phyloP scores from a whole-genome alignment of 441 rosid genomes.

The Dalechampia spathulata region DNA sequence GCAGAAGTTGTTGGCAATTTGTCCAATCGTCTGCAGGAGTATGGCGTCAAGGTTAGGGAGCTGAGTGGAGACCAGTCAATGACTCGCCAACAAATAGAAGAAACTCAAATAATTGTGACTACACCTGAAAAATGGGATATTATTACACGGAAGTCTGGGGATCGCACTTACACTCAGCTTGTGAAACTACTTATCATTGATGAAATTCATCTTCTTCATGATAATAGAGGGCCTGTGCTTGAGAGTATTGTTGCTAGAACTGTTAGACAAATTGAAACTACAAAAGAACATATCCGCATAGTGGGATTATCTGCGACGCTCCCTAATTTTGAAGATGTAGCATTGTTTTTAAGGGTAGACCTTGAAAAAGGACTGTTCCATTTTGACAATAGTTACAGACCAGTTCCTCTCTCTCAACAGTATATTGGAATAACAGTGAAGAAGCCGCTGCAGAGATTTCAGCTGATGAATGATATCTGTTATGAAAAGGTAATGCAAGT shows the following conservation, averaged over 20 bases:
- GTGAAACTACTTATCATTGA: slow-evolving; percentile 87
- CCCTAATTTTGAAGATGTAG: slow-evolving; percentile 92
- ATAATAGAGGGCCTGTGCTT: slow-evolving; percentile 93
- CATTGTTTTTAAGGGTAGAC: slow-evolving; percentile 73
- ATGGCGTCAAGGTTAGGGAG: slow-evolving; percentile 75
- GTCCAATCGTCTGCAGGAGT: slow-evolving; percentile 69
- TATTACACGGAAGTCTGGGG: slow-evolving; percentile 90
- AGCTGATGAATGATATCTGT: slow-evolving; percentile 95
- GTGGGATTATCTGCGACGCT: slow-evolving; percentile 94
- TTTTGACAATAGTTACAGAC: slow-evolving; percentile 93
- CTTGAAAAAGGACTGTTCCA: slow-evolving; percentile 62
- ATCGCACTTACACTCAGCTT: slow-evolving; percentile 89
- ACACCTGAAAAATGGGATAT: slow-evolving; percentile 99
- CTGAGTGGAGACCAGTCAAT: slow-evolving; percentile 89
- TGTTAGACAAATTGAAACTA: slow-evolving; percentile 85
- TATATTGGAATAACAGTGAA: slow-evolving; percentile 81
- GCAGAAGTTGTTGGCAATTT: slow-evolving; percentile 91
- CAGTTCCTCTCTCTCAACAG: slow-evolving; percentile 84
- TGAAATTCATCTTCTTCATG: slow-evolving; percentile 95
- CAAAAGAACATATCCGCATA: slow-evolving; percentile 82
- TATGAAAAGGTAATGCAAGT: slow-evolving; percentile 81
- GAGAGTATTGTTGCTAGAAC: slow-evolving; percentile 98
- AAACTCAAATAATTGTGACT: slow-evolving; percentile 90
- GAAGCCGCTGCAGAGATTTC: slow-evolving; percentile 93
- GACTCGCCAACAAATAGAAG: slow-evolving; percentile 90